A percentile compares a stretch with the other conserved stretches of the same genome.
phyloP scores from a whole-genome alignment of 2,329 filamentous ascomycete species.

The Ceratocystis ficicola region DNA sequence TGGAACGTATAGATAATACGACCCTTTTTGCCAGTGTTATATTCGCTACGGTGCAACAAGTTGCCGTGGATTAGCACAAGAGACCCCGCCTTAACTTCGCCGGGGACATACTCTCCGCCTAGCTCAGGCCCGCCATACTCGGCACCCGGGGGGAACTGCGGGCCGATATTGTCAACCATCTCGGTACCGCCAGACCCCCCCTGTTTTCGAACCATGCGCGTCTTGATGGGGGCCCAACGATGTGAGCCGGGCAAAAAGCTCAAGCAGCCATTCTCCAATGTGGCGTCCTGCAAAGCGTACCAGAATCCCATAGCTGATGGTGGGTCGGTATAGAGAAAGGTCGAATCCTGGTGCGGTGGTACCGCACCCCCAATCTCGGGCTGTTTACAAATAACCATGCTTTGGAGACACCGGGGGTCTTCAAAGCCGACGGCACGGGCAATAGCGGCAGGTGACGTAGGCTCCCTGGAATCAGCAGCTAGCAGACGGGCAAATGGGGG shows the following conservation, averaged over 20 bases:
- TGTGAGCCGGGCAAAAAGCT: constrained; percentile 79
- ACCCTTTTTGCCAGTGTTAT: constrained; percentile 73
- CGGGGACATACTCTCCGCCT: constrained; percentile 53
- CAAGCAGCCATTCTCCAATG: constrained; percentile 73
- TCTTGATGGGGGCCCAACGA: constrained; percentile 54
- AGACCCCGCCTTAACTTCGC: constrained; percentile 81
- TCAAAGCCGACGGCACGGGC: constrained; percentile 59
- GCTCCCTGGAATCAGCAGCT: constrained; percentile 37
- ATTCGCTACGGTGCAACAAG: constrained; percentile 89
- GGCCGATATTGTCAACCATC: constrained; percentile 58
- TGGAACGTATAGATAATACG: constrained; percentile 97
- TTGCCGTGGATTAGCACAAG: constrained; percentile 94
- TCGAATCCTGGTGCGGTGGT: constrained; percentile 81
- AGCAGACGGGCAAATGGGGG: constrained; percentile 51
- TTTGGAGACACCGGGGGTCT: constrained; percentile 72
- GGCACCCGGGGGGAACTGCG: constrained; percentile 46
- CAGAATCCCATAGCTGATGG: constrained; percentile 90
- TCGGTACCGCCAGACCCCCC: constrained; percentile 46
- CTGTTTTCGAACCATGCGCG: constrained; percentile 60
- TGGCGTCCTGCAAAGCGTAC: constrained; percentile 93
- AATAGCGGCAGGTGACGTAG: constrained; percentile 44
- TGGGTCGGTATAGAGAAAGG: constrained; percentile 81
- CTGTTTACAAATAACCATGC: constrained; percentile 98
- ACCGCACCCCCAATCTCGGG: constrained; percentile 90
- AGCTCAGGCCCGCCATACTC: constrained; percentile 34